Conservation (phyloP, 768 basidiomycete species). For the Russula griseocarnosa region DNA sequence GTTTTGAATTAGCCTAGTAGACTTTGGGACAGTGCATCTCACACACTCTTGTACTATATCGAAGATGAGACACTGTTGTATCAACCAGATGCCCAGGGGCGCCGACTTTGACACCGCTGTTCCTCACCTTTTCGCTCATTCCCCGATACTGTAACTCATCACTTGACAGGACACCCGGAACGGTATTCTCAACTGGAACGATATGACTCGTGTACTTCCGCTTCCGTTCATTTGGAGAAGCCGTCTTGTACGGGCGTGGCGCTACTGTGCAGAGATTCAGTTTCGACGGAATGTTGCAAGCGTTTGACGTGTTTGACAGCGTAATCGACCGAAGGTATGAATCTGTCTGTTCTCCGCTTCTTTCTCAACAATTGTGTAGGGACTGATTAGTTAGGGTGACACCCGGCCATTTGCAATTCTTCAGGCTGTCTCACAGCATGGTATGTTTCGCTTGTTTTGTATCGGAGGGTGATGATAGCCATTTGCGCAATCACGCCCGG, state of each 20-base stretch:
- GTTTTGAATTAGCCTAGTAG: neutral
- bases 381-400: neutral
- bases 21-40: neutral
- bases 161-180: conserved; percentile 1
- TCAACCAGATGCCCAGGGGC: too few species aligned
- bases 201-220: conserved; percentile 9
- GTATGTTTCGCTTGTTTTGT: neutral
- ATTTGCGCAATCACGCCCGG: neutral
- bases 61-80: neutral
- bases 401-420: neutral
- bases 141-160: conserved; percentile 11
- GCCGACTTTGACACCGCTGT: neutral
- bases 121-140: neutral
- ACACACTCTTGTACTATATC: neutral
- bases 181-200: neutral
- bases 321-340: conserved; percentile 14
- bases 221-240: conserved; percentile 8
- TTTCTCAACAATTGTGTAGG: neutral
- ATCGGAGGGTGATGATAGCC: conserved; percentile 5
- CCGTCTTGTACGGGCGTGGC: neutral
- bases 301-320: conserved; percentile 7
- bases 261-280: conserved; percentile 4
- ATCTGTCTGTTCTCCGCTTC: neutral
- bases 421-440: neutral
- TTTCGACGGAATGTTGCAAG: conserved; percentile 5